Evolutionary conservation across 305 asterid genomes (phyloP).

Genomic region (Fraxinus nigra): DNA sequence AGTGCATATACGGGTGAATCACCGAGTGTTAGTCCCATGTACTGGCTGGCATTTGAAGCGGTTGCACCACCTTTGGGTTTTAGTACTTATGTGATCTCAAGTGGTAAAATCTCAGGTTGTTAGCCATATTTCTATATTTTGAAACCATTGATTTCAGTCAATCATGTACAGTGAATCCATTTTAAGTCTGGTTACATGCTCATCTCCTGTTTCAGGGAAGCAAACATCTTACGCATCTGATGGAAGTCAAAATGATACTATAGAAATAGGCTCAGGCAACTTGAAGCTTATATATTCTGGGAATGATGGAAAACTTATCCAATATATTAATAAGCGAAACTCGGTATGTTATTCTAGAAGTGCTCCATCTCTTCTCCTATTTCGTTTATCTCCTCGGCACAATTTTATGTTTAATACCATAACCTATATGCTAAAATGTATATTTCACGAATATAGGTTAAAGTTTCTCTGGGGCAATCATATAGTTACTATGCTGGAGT

Average conservation of each 20-base stretch:
- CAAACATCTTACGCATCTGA: slow-evolving; percentile 33
- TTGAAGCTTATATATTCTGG: slow-evolving; percentile 77
- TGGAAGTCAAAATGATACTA: slow-evolving; percentile 44
- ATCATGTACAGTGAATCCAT: slow-evolving; percentile 6
- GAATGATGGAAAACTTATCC: slow-evolving; percentile 59
- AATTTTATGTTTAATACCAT: neutral
- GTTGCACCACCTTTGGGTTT: slow-evolving; percentile 86
- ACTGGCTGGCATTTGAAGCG: slow-evolving; percentile 85
- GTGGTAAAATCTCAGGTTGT: slow-evolving; percentile 51
- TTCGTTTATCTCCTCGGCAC: neutral
- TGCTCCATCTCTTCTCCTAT: neutral
- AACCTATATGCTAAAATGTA: slow-evolving; percentile 2
- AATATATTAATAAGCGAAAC: slow-evolving; percentile 60
- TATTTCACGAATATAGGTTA: slow-evolving; percentile 47
- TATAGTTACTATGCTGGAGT: slow-evolving; percentile 73
- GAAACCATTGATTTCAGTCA: slow-evolving; percentile 9
- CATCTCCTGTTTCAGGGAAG: slow-evolving; percentile 49
- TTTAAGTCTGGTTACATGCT: slow-evolving; percentile 25
- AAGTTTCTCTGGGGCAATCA: slow-evolving; percentile 69
- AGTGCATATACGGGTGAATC: slow-evolving; percentile 62
- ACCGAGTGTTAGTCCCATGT: slow-evolving; percentile 45
- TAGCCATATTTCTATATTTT: slow-evolving; percentile 18
- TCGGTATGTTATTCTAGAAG: slow-evolving; percentile 42
- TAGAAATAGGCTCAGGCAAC: slow-evolving; percentile 76
- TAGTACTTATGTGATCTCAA: slow-evolving; percentile 61